Conservation (phyloP, 768 basidiomycete genomes). For the Floccularia luteovirens region DNA sequence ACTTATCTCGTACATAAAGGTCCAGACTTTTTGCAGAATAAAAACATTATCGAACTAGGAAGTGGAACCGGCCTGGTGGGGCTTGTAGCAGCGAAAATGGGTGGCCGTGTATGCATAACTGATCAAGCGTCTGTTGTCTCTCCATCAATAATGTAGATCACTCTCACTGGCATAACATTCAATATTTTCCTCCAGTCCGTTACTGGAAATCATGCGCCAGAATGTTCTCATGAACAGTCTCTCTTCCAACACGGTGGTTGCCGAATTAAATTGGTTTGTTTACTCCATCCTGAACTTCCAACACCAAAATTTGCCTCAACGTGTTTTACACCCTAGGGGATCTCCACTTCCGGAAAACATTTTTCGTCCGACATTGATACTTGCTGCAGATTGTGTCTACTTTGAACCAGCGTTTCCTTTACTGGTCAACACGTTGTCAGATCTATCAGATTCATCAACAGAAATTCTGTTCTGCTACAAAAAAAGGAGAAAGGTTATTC, state of each 20-base stretch:
- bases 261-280: constrained; percentile 78
- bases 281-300: constrained; percentile 4
- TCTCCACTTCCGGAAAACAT: constrained; percentile 40
- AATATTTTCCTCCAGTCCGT: constrained; percentile 43
- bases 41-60: constrained; percentile 74
- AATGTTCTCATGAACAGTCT: constrained; percentile 69
- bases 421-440: constrained; percentile 69
- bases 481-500: constrained; percentile 76
- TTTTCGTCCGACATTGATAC: constrained; percentile 54
- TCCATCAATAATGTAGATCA: constrained; percentile 6
- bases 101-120: constrained; percentile 68
- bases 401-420: constrained; percentile 91
- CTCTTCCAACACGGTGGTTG: constrained; percentile 39
- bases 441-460: constrained; percentile 46
- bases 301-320: constrained; percentile 5
- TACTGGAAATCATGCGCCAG: constrained; percentile 70
- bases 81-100: constrained; percentile 66
- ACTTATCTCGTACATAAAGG: constrained; percentile 62
- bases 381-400: constrained; percentile 95
- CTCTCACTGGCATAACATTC: no score
- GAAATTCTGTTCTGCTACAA: constrained; percentile 91
- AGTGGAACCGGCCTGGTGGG: constrained; percentile 94
- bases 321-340: constrained; percentile 45
- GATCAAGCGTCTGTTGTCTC: constrained; percentile 75
- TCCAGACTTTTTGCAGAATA: constrained; percentile 37